Base-by-base conservation (phyloP, 805 yeast species). In the Jamesozyma piceae region DNA sequence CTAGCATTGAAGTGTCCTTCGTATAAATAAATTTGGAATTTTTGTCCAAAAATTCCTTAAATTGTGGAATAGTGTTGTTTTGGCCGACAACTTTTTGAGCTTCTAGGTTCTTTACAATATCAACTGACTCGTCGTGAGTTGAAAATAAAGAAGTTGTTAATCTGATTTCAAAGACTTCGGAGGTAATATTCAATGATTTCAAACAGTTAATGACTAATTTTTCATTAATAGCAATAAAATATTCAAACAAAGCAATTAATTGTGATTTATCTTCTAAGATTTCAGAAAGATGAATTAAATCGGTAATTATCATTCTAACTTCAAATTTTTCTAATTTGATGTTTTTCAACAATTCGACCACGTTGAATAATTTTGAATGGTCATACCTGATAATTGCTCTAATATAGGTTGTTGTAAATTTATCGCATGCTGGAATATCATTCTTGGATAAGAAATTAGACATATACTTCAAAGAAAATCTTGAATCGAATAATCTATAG, bases 101-200 rank as follows among this genome's bases (percentile, higher is more conserved):
- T 13, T 50, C 54, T n/a, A 52, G 34, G 3, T 49, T 55, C 19
- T 66, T 55, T 27, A 57, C 66, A 10, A 64, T 54, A 20, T 62
- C 66, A 14, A 56, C 52, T 15, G 55, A 54, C 8, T 57, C 48
- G 44, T 48, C 51, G 11, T 52, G 53, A 8, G 43, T 45, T 2
- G 51, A 47, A 30, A 62, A 59, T 40, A 87, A 62, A 0, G 89
- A 78, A 1, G 82, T 72, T 63, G 85, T 83, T 37, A 86, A 64
- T 42, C 73, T 70, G 69, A 87, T 74, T 65, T 81, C 89, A 24
- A 80, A 64, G 4, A 67, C 50, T 24, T 72, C 77, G 3, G 75
- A 45, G 17, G 64, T 53, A 18, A 71, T 42, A 17, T 63, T 57
- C 19, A 62, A 42, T 2, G 68, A 58, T 2, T 55, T 49, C 39